These are phyloP conservation scores for Entomophthora muscae DNA, from an alignment of 371 early-diverging fungal genomes.

Conservation along the genomic window DNA sequence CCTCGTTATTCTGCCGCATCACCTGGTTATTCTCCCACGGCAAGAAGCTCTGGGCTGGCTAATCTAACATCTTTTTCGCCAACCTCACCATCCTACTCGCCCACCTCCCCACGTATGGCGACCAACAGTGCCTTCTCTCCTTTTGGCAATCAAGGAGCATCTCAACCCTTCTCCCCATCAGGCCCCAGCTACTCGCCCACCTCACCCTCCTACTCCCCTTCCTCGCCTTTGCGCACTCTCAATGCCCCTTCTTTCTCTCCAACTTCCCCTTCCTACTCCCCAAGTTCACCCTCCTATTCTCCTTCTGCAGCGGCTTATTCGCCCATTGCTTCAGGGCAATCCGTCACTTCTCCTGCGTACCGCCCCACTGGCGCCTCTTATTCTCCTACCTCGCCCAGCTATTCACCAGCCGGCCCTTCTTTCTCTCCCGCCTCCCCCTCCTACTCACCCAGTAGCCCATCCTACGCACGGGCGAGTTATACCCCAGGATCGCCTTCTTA, in stretches of 20 bases:
- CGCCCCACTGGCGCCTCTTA: conserved; percentile 22
- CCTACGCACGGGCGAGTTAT: conserved; percentile 55
- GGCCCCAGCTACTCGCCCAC: conserved; percentile 40
- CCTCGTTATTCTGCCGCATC: conserved; percentile 47
- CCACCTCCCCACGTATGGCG: conserved; percentile 35
- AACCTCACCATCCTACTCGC: conserved; percentile 36
- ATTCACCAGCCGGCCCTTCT: conserved; percentile 46
- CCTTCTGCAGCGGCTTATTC: not conserved
- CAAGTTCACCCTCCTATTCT: conserved; percentile 29
- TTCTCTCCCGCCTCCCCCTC: conserved; percentile 61
- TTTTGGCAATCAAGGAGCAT: too few relatives aligned
- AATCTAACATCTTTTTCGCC: conserved; percentile 22
- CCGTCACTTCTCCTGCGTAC: conserved; percentile 12
- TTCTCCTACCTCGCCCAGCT: conserved; percentile 49
- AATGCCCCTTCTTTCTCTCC: conserved; percentile 23
- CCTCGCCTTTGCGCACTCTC: conserved; percentile 23
- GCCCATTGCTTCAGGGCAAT: not conserved
- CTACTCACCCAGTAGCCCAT: conserved; percentile 53
- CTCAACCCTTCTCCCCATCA: not conserved
- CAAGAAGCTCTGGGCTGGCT: conserved; percentile 47
- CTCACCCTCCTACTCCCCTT: conserved; percentile 43
- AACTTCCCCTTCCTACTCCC: conserved; percentile 23
- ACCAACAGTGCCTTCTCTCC: too few relatives aligned
- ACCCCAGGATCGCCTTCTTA: conserved; percentile 44
- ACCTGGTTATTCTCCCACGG: conserved; percentile 55